Evolutionary conservation across 495 filamentous ascomycete species (phyloP), one percentile per base, ranked within the genome.

Genomic region (Parmelia sp.): DNA sequence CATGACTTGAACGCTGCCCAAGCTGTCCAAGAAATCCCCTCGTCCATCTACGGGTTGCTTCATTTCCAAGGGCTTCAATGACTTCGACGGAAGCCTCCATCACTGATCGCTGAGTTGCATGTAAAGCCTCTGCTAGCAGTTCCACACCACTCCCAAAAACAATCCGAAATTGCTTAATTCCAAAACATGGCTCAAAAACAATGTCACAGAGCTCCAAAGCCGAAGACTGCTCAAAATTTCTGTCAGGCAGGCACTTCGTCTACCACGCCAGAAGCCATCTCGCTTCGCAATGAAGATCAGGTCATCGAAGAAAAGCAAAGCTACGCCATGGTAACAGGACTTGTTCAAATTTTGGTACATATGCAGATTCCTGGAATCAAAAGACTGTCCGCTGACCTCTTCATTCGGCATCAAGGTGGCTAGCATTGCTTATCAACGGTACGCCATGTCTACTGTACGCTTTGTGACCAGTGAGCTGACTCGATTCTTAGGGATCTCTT

Each of bases 401-500:
- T 31, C 10, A 36, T 75, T 47, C 17, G 29, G 4, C 17, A 55
- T 33, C 6, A n/a, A 55, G 51, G 29, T 55, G 29, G 51, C 51
- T 10, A 55, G 29, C 51, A 55, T 55, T 55, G 51, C 51, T 33
- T 55, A 55, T 25, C 27, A 55, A 33, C 51, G 51, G 51, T 55
- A 55, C 27, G 8, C 33, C 9, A 19, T 7, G 15, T 33, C 5
- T 33, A 7, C 29, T 35, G 3, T 33, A 21, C 15, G 27, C 17
- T 33, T 33, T 35, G 17, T 7, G 21, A 29, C 51, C 73, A 73
- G 74, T 74, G 66, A n/a, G 70, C 66, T 63, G 60, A 36, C 39
- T n/a, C 29, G 21, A 58, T 42, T 25, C 15, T 23, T 45, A 78
- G 76, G 29, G 69, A 73, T 57, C 70, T 78, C 40, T 63, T 77